Percentiles rank a stretch among this genome's conserved stretches.
Conservation (phyloP, 345 rosid species). For the Balakata baccata region DNA sequence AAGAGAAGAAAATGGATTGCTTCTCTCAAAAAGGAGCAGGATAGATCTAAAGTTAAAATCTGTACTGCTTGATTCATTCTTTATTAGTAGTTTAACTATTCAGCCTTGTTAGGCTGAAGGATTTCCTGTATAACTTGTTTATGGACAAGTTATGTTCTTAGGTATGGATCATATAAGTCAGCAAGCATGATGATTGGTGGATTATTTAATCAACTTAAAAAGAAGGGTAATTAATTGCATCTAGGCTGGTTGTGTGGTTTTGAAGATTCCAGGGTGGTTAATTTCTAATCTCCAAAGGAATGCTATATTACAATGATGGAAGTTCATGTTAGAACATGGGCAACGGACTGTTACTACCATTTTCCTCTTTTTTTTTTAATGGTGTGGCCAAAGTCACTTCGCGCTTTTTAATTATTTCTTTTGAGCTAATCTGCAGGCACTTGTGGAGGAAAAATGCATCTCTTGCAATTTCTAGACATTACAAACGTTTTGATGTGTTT, state of each 20-base stretch:
- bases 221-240: too few relatives aligned
- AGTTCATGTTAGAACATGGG: background rate
- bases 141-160: too few relatives aligned
- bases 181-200: too few relatives aligned
- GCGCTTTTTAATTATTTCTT: constrained; percentile 4
- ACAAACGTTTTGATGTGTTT: constrained; percentile 80
- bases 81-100: too few relatives aligned
- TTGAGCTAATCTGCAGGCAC: constrained; percentile 55
- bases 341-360: background rate
- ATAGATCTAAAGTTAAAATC: too few relatives aligned
- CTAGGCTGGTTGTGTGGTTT: background rate
- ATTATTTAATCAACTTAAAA: too few relatives aligned
- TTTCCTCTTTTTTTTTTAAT: background rate
- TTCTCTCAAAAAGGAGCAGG: too few relatives aligned
- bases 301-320: background rate
- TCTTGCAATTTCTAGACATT: constrained; percentile 92
- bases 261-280: background rate
- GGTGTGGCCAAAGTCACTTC: background rate
- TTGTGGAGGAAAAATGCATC: constrained; percentile 95
- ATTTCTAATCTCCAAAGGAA: background rate
- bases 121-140: too few relatives aligned
- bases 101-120: too few relatives aligned
- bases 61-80: too few relatives aligned
- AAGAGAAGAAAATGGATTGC: too few relatives aligned
- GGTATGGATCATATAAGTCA: too few relatives aligned